These are phyloP conservation scores for Starmerella powellii DNA, from an alignment of 805 yeast species.

Conservation along the genomic window DNA sequence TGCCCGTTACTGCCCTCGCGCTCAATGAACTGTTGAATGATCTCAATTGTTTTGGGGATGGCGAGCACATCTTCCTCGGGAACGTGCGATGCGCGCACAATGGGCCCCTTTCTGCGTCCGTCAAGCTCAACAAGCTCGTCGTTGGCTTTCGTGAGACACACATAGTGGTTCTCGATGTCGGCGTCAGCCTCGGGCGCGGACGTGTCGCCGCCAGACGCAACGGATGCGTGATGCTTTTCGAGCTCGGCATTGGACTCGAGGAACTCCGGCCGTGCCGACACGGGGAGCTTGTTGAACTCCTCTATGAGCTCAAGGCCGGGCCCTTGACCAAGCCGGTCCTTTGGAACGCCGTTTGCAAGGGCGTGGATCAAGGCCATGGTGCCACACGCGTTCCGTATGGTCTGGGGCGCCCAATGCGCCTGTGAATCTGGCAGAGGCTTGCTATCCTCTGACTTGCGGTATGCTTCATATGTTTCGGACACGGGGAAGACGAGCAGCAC, in stretches of 20 bases:
- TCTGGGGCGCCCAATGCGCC: slow-evolving; percentile 72
- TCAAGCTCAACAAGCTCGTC: slow-evolving; percentile 68
- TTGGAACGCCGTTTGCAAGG: slow-evolving; percentile 31
- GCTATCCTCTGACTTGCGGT: slow-evolving; percentile 35
- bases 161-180: slow-evolving; percentile 56
- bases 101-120: slow-evolving; percentile 73
- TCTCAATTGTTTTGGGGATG: slow-evolving; percentile 34
- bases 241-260: slow-evolving; percentile 34
- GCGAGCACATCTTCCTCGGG: slow-evolving; percentile 30
- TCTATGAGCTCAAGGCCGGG: slow-evolving; percentile 25
- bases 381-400: slow-evolving; percentile 84
- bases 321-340: slow-evolving; percentile 21
- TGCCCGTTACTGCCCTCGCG: slow-evolving; percentile 31
- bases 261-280: slow-evolving; percentile 33
- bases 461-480: slow-evolving; percentile 45
- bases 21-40: slow-evolving; percentile 57
- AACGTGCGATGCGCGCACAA: slow-evolving; percentile 33
- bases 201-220: slow-evolving; percentile 31
- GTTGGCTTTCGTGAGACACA: slow-evolving; percentile 49
- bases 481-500: slow-evolving; percentile 75
- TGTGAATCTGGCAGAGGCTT: slow-evolving; percentile 22
- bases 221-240: slow-evolving; percentile 33
- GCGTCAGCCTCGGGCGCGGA: slow-evolving; percentile 34
- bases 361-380: slow-evolving; percentile 75
- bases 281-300: slow-evolving; percentile 21